phyloP scores from a whole-genome alignment of 805 yeast species.

The Myxozyma mucilagina region DNA sequence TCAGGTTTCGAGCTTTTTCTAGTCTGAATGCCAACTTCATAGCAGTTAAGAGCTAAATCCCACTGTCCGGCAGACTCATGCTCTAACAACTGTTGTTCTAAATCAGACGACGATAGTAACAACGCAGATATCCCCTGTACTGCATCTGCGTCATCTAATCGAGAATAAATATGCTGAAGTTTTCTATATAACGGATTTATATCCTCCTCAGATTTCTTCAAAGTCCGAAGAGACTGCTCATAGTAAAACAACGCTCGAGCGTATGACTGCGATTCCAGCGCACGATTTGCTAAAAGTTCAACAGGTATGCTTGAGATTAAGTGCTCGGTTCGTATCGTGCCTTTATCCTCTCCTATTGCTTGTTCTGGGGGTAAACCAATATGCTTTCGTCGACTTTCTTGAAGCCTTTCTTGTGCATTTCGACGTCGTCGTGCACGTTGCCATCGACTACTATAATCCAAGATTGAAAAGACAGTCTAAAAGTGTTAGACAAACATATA shows the following conservation, averaged over 20 bases:
- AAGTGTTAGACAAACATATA: background rate
- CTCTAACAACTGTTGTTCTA: conserved; percentile 75
- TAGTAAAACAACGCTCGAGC: conserved; percentile 84
- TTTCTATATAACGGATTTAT: conserved; percentile 36
- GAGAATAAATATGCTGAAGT: conserved; percentile 79
- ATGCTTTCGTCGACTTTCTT: conserved; percentile 7
- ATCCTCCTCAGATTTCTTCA: conserved; percentile 34
- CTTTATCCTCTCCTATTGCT: conserved; percentile 10
- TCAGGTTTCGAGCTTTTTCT: conserved; percentile 35
- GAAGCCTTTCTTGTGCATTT: conserved; percentile 11
- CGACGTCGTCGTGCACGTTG: conserved; percentile 21
- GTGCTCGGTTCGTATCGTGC: conserved; percentile 1
- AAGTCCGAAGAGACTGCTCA: conserved; percentile 67
- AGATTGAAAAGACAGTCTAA: conserved; percentile 62
- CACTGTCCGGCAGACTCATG: conserved; percentile 84
- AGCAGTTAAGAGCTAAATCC: conserved; percentile 83
- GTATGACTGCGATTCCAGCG: conserved; percentile 79
- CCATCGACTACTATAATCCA: conserved; percentile 88
- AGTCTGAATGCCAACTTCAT: conserved; percentile 52
- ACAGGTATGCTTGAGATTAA: conserved; percentile 12
- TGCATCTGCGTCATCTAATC: conserved; percentile 85
- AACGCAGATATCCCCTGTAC: conserved; percentile 79
- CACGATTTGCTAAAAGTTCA: conserved; percentile 68
- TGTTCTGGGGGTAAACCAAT: background rate
- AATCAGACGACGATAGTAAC: conserved; percentile 61